A percentile compares a stretch with the other conserved stretches of the same genome.
Evolutionary conservation across 257 asterid species (phyloP).

Genomic region (Eustoma russellianum): DNA sequence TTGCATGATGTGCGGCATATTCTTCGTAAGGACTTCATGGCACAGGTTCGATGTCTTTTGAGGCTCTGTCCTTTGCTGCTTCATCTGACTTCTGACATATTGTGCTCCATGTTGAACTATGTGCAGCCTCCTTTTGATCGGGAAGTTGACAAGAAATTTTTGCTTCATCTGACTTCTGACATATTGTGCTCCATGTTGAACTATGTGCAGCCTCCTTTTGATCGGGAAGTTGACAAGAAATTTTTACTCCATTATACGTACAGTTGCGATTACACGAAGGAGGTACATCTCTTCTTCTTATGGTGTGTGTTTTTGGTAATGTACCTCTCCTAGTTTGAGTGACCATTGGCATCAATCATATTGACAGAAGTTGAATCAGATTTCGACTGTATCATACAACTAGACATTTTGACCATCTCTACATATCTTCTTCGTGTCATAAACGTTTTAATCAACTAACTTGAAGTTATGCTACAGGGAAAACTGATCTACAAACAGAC

Average conservation of each 20-base stretch:
- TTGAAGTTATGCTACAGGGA: conserved; percentile 40
- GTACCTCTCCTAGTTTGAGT: no score
- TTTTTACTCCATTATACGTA: conserved; percentile 85
- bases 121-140: conserved; percentile 82
- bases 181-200: no score
- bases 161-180: conserved; percentile 7
- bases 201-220: conserved; percentile 78
- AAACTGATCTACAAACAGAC: conserved; percentile 61
- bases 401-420: no score
- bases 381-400: no score
- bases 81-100: background rate
- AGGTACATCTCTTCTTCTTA: conserved; percentile 29
- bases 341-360: no score
- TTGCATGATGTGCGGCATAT: conserved; percentile 75
- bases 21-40: conserved; percentile 84
- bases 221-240: conserved; percentile 49
- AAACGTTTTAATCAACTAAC: background rate
- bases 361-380: no score
- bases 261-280: conserved; percentile 85
- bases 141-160: conserved; percentile 59
- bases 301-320: no score
- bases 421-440: background rate
- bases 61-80: background rate
- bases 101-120: background rate
- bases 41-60: conserved; percentile 49